A percentile compares a stretch with the other conserved stretches of the same genome.
Conservation (phyloP, 2,329 filamentous ascomycete species). For the Monilinia laxa region DNA sequence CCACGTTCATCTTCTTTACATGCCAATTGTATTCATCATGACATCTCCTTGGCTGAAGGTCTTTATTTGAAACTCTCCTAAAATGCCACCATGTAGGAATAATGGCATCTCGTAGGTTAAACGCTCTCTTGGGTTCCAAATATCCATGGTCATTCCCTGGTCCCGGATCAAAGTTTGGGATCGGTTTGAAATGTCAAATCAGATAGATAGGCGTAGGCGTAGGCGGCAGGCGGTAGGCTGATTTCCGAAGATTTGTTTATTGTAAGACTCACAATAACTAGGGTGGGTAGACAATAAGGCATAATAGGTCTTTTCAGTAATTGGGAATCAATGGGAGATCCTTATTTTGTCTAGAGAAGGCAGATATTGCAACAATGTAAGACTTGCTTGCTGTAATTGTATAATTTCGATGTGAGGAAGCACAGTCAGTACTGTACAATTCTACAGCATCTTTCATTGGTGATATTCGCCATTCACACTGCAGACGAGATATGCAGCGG, state of each 20-base stretch:
- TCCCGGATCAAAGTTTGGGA: conserved; percentile 3
- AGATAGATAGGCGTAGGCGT: too few relatives aligned
- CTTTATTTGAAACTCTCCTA: conserved; percentile 14
- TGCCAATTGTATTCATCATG: neutral
- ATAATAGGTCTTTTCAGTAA: too few relatives aligned
- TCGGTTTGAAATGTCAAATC: conserved; percentile 2
- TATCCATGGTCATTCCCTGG: conserved; percentile 1
- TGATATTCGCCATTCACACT: neutral
- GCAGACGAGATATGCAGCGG: conserved; percentile 8
- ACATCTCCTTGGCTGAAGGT: neutral
- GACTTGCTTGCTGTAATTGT: neutral
- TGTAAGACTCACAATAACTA: too few relatives aligned
- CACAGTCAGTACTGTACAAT: neutral
- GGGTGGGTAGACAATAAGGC: too few relatives aligned
- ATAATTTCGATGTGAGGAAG: neutral
- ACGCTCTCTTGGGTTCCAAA: neutral
- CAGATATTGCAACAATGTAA: neutral
- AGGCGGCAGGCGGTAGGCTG: too few relatives aligned
- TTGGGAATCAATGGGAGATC: too few relatives aligned
- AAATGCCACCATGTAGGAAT: conserved; percentile 8
- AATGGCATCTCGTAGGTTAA: conserved; percentile 9
- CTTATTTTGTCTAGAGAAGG: neutral
- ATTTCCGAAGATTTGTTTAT: too few relatives aligned
- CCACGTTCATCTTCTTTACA: conserved; percentile 3
- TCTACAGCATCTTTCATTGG: too few relatives aligned